These are phyloP conservation scores for Quercus mongolica DNA, from an alignment of 306 rosid genomes.

Conservation along the genomic window DNA sequence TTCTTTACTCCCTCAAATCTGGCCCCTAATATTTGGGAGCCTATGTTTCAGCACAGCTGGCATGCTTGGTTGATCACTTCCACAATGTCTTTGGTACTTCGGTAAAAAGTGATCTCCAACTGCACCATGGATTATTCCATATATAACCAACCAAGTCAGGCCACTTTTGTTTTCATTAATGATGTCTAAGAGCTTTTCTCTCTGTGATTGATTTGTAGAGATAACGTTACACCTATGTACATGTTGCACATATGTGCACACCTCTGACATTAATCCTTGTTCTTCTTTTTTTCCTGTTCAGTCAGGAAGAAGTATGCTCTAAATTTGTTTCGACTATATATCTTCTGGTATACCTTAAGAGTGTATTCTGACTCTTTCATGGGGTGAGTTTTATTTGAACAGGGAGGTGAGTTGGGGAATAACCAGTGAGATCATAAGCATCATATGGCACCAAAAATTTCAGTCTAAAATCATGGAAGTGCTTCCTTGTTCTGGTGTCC, in stretches of 20 bases:
- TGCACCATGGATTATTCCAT: not conserved
- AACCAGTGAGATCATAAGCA: constrained; percentile 21
- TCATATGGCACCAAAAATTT: constrained; percentile 26
- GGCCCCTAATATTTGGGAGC: not conserved
- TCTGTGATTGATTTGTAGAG: not conserved
- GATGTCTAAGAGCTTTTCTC: not conserved
- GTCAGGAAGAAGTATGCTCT: not conserved
- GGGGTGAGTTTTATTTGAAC: constrained; percentile 32
- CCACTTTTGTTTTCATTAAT: not conserved
- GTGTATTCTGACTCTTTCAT: constrained; percentile 15
- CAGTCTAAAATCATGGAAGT: constrained; percentile 65
- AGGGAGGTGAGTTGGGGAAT: constrained; percentile 32
- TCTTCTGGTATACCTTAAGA: not conserved
- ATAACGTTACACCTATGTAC: not conserved
- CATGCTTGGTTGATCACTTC: not conserved
- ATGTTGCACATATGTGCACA: not conserved
- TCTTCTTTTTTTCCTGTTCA: not conserved
- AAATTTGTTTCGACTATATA: not conserved
- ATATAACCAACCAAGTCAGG: not conserved
- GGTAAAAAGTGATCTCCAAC: not conserved
- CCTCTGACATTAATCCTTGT: not conserved
- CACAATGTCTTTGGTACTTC: not conserved
- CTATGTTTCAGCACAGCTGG: not conserved
- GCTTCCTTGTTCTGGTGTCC: constrained; percentile 77
- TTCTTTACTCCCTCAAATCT: not conserved